Evolutionary conservation across 257 asterid species (phyloP).

Genomic region (Solanum medicagineum): DNA sequence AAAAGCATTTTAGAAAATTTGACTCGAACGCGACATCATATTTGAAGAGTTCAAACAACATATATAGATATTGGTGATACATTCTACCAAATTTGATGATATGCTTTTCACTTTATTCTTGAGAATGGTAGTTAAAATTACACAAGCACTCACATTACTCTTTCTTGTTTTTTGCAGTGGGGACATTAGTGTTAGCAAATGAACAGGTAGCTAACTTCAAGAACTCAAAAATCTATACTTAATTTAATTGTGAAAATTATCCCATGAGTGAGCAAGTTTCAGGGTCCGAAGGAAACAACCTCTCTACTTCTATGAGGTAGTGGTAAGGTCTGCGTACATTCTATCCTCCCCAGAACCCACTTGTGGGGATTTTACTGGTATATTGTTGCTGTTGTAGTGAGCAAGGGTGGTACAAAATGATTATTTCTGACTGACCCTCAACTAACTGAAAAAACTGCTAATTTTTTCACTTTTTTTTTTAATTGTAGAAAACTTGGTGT

Average conservation of each 20-base stretch:
- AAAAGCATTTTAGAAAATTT: no score
- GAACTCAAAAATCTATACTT: neutral
- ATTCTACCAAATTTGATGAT: neutral
- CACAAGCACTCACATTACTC: neutral
- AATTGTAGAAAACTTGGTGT: slow-evolving; percentile 44
- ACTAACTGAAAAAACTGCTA: neutral
- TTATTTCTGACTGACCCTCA: neutral
- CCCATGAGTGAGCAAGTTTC: no score
- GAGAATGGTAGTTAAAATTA: neutral
- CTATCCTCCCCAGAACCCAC: no score
- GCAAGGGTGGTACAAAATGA: no score
- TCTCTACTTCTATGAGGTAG: no score
- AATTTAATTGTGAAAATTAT: neutral
- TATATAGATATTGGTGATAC: neutral
- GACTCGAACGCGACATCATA: neutral
- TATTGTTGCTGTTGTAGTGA: no score
- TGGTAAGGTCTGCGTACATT: no score
- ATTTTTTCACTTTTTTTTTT: neutral
- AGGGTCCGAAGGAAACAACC: no score
- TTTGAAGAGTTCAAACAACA: no score
- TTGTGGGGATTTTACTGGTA: no score
- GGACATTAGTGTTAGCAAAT: neutral
- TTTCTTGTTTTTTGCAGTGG: neutral
- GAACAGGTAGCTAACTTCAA: neutral
- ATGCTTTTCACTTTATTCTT: neutral